Evolutionary conservation across 2,329 filamentous ascomycete species (phyloP).

Genomic region (Periconia sp.): DNA sequence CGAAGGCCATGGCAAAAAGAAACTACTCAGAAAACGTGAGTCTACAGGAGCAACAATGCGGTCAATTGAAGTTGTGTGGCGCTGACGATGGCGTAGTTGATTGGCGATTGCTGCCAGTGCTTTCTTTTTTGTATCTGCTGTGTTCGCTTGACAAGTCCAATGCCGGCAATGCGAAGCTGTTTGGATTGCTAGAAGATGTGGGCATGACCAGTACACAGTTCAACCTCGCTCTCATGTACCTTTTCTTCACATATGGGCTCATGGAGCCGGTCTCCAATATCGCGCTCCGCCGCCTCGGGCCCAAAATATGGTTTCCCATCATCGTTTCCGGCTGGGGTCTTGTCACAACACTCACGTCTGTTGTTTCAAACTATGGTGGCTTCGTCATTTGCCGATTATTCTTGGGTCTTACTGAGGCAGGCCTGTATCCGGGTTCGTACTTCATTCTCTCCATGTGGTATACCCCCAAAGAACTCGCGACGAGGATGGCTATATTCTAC

Average conservation of each 20-base stretch:
- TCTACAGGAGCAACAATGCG: not conserved
- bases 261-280: conserved; percentile 1
- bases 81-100: not conserved
- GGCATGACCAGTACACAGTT: not conserved
- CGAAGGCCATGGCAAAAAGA: not conserved
- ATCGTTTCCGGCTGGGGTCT: not conserved
- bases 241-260: conserved; percentile 1
- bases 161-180: not conserved
- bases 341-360: not conserved
- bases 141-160: conserved; percentile 1
- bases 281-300: not conserved
- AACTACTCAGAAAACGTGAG: not conserved
- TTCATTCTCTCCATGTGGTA: conserved; percentile 28
- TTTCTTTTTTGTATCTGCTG: not conserved
- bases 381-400: conserved; percentile 18
- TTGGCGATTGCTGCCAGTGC: not conserved
- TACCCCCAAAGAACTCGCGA: conserved; percentile 27
- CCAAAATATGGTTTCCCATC: not conserved
- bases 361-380: not conserved
- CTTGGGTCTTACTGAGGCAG: conserved; percentile 17
- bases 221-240: not conserved
- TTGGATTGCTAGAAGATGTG: not conserved
- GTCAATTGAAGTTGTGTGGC: not conserved
- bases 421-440: conserved; percentile 22
- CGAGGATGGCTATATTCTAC: conserved; percentile 29